A percentile compares a stretch with the other conserved stretches of the same genome.
Evolutionary conservation across 495 filamentous ascomycete genomes (phyloP).

Genomic region (Daldinia caldariorum): DNA sequence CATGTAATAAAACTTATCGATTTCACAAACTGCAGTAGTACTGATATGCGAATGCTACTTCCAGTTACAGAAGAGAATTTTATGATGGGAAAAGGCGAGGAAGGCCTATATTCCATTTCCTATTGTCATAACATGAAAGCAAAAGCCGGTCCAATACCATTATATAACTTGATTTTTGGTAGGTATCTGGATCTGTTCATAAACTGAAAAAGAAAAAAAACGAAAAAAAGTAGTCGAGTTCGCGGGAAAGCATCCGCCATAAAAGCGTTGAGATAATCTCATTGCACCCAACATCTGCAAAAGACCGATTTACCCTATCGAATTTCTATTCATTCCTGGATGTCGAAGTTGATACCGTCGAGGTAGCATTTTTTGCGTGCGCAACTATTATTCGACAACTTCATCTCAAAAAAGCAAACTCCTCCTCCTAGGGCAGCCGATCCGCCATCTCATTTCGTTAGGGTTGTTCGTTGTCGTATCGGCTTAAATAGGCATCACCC

Average conservation of each 20-base stretch:
- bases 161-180: constrained; percentile 5
- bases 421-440: constrained; percentile 5
- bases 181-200: constrained; percentile 21
- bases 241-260: background rate
- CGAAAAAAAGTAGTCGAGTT: background rate
- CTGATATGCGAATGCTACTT: background rate
- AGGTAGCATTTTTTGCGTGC: constrained; percentile 14
- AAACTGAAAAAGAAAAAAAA: constrained; percentile 19
- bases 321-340: background rate
- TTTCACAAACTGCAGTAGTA: background rate
- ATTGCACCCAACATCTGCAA: constrained; percentile 12
- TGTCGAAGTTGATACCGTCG: constrained; percentile 22
- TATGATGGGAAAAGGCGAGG: constrained; percentile 21
- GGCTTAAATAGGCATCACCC: background rate
- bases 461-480: constrained; percentile 31
- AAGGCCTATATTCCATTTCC: constrained; percentile 24
- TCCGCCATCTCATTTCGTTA: constrained; percentile 15
- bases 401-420: constrained; percentile 5
- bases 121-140: constrained; percentile 31
- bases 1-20: background rate
- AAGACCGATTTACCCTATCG: constrained; percentile 4
- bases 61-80: constrained; percentile 30
- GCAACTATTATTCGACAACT: constrained; percentile 25
- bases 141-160: constrained; percentile 28
- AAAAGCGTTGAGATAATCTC: constrained; percentile 9